Percentiles rank a stretch among this genome's conserved stretches.
Conservation (phyloP, 139 green algal genomes). For the Parachlorella kessleri region DNA sequence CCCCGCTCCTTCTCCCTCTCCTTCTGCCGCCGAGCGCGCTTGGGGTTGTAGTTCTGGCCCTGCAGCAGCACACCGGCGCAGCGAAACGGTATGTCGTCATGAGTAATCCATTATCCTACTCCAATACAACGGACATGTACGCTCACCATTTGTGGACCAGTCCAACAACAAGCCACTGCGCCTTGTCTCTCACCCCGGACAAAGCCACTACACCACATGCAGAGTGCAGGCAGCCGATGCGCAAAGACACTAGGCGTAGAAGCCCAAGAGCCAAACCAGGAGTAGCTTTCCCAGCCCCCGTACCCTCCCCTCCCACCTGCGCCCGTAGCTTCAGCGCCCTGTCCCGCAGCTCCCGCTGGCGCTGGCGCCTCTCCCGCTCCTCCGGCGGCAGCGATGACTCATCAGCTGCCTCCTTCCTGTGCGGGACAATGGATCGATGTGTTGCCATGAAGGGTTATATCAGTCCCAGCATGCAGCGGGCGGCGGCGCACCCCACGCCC, state of each 20-base stretch:
- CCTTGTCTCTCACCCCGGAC: not conserved
- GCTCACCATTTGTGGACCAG: no score
- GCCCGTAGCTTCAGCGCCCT: slow-evolving; percentile 43
- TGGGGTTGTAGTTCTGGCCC: not conserved
- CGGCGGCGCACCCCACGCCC: no score
- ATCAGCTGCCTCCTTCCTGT: not conserved
- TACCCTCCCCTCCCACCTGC: slow-evolving; percentile 34
- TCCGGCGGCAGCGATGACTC: slow-evolving; percentile 2
- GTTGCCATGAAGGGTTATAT: not conserved
- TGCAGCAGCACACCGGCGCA: no score
- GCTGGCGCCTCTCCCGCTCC: slow-evolving; percentile 24
- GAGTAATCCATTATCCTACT: no score
- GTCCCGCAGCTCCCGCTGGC: slow-evolving; percentile 47
- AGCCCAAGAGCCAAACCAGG: not conserved
- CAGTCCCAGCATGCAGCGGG: not conserved
- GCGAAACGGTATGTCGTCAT: no score
- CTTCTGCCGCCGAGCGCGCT: not conserved
- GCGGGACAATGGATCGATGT: no score
- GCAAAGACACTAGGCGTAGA: not conserved
- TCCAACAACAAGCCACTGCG: no score
- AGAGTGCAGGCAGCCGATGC: not conserved
- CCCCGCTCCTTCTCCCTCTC: not conserved
- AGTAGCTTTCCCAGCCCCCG: slow-evolving; percentile 8
- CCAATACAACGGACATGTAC: no score
- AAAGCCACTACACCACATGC: not conserved